These are phyloP conservation scores for Smittium culicis DNA, from an alignment of 371 early-diverging fungal species.

Conservation along the genomic window DNA sequence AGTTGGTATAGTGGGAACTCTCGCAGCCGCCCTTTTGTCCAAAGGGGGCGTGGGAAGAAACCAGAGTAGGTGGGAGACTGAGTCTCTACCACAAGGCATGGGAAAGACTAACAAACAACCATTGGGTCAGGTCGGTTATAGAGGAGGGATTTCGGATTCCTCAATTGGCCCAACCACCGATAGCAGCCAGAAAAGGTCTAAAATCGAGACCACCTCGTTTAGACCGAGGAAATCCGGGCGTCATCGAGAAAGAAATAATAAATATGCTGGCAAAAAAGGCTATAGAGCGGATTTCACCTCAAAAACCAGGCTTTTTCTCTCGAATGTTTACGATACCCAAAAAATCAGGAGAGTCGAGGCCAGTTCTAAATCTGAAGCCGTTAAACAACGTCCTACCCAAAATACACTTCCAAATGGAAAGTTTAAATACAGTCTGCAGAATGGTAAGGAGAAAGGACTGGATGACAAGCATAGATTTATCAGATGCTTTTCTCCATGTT, in stretches of 20 bases:
- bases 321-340: background rate
- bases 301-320: slow-evolving; percentile 1
- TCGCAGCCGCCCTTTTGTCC: background rate
- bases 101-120: background rate
- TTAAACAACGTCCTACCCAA: background rate
- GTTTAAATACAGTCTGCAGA: background rate
- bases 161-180: background rate
- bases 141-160: background rate
- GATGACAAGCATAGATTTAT: slow-evolving; percentile 3
- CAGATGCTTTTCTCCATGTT: slow-evolving; percentile 3
- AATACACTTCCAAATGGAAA: background rate
- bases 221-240: background rate
- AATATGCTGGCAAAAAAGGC: slow-evolving; percentile 6
- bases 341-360: slow-evolving; percentile 1
- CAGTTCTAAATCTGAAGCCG: slow-evolving; percentile 2
- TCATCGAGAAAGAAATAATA: background rate
- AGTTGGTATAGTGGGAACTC: background rate
- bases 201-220: background rate
- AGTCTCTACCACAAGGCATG: slow-evolving; percentile 1
- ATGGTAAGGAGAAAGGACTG: slow-evolving; percentile 2
- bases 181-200: background rate
- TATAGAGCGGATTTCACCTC: background rate
- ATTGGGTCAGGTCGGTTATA: background rate
- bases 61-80: background rate
- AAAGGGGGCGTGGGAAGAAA: background rate